A percentile compares a stretch with the other conserved stretches of the same genome.
These are phyloP conservation scores for Ophiostoma piceae DNA, from an alignment of 2,329 filamentous ascomycete species.

Conservation along the genomic window DNA sequence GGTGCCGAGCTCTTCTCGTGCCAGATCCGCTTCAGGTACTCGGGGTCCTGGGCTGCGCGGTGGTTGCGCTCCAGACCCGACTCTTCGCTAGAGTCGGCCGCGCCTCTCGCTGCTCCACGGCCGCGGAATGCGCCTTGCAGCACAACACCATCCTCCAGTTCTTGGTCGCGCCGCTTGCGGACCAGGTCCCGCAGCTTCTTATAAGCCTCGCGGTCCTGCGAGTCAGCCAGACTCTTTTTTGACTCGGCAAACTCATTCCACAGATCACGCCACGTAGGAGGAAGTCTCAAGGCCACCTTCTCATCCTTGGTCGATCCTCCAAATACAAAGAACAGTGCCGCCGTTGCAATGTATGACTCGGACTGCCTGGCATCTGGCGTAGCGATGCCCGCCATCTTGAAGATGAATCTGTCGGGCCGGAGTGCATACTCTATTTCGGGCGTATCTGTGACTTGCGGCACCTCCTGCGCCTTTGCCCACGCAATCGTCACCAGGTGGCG, in stretches of 20 bases:
- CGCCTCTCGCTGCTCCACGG: conserved; percentile 45
- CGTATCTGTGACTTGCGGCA: conserved; percentile 36
- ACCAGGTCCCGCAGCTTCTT: conserved; percentile 65
- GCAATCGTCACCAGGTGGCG: conserved; percentile 67
- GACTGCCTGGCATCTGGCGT: conserved; percentile 75
- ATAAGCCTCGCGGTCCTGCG: conserved; percentile 63
- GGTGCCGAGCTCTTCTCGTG: conserved; percentile 50
- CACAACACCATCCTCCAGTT: conserved; percentile 68
- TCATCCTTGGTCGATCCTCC: conserved; percentile 75
- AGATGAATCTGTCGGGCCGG: conserved; percentile 51
- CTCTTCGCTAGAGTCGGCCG: conserved; percentile 47
- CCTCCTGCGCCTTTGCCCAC: conserved; percentile 71
- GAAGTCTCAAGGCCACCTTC: conserved; percentile 73
- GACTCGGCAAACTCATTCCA: conserved; percentile 72
- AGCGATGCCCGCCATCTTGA: conserved; percentile 70
- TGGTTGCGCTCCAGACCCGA: conserved; percentile 42
- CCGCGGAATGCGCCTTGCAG: conserved; percentile 70
- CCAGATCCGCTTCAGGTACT: conserved; percentile 56
- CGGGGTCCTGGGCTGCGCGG: conserved; percentile 38
- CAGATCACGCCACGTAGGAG: conserved; percentile 74
- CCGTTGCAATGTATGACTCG: conserved; percentile 77
- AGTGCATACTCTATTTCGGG: conserved; percentile 43
- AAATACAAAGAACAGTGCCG: conserved; percentile 76
- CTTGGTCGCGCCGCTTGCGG: conserved; percentile 62
- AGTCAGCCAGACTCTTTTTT: conserved; percentile 65